Percentiles rank a stretch among this genome's conserved stretches.
These are phyloP conservation scores for Botrytis porri DNA, from an alignment of 2,329 filamentous ascomycete genomes.

Conservation along the genomic window DNA sequence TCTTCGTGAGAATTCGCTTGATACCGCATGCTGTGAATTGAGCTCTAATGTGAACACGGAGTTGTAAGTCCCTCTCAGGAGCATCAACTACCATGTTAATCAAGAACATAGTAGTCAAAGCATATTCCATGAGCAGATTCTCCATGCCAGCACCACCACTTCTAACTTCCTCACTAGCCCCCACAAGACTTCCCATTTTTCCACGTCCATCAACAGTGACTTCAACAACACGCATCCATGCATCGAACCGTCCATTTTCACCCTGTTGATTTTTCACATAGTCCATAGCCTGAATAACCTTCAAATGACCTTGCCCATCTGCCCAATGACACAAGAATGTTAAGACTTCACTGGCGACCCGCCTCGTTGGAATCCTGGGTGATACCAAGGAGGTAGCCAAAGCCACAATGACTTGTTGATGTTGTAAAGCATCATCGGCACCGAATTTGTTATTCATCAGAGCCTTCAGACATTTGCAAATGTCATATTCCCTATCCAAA, in stretches of 20 bases:
- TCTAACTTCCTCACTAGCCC: constrained; percentile 92
- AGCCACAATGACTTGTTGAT: constrained; percentile 86
- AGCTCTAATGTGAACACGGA: constrained; percentile 89
- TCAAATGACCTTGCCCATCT: constrained; percentile 81
- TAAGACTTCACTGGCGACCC: constrained; percentile 91
- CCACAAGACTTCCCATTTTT: constrained; percentile 97
- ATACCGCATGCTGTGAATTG: constrained; percentile 96
- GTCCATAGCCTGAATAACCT: constrained; percentile 91
- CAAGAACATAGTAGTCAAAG: constrained; percentile 87
- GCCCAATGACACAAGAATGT: constrained; percentile 97
- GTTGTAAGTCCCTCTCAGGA: constrained; percentile 80
- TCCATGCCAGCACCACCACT: constrained; percentile 98
- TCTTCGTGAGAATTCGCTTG: constrained; percentile 90
- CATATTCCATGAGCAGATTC: constrained; percentile 98
- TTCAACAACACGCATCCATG: constrained; percentile 98
- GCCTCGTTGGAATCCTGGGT: constrained; percentile 83
- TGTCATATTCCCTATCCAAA: constrained; percentile 81
- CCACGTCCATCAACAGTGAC: constrained; percentile 95
- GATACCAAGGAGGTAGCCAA: constrained; percentile 85
- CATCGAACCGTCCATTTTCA: constrained; percentile 93
- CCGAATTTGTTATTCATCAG: constrained; percentile 99
- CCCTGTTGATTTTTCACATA: constrained; percentile 82
- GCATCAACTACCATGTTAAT: constrained; percentile 97
- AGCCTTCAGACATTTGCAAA: constrained; percentile 95
- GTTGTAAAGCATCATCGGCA: constrained; percentile 87